Evolutionary conservation across 139 green algal species (phyloP), one percentile per base, ranked within the genome.

Genomic region (Chlorella vulgaris): DNA sequence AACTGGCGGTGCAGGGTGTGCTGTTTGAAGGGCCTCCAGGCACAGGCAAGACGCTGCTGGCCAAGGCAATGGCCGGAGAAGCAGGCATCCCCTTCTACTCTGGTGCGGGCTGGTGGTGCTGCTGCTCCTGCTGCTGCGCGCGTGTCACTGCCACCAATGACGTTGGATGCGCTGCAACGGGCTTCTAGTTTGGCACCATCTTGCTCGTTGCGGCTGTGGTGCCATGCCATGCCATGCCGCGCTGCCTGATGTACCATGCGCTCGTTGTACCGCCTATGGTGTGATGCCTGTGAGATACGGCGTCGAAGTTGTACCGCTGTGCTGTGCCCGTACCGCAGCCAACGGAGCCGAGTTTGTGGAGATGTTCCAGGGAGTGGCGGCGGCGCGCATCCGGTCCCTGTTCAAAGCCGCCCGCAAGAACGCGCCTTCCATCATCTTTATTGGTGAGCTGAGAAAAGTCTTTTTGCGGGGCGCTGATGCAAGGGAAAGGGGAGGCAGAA

Each of bases 41-140:
- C 40, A 99, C 96, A 26, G 96, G 96, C 61, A 99, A 99, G 89
- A 99, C 96, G 22, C 92, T 98, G 76, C 87, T 99, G 69, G 96
- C 95, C 85, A 98, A 98, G 89, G 96, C 96, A 3, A 94, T 95
- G 90, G 91, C 91, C 31, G 89, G 89, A 13, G 90, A 93, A 76
- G 85, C 86, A 7, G 86, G 84, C 70, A 84, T 95, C 33, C 90
- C 91, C 39, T 95, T 95, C 86, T 94, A 87, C 76, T 87, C 74
- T 19, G 73, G 73, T 79, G 51, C 3, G 39, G 22, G 5, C 13
- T 55, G 47, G 47, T 35, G 1, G 26, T 7, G 26, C 3, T 4
- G 3, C 15, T 33, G 2, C 35, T 6, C 40, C 7, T n/a, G 31
- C 26, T 40, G 7, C 22, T 40, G 2, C 28, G 29, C 40, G 2